Percentiles rank a stretch among this genome's conserved stretches.
These are phyloP conservation scores for Pholiota conissans DNA, from an alignment of 768 basidiomycete genomes.

Conservation along the genomic window DNA sequence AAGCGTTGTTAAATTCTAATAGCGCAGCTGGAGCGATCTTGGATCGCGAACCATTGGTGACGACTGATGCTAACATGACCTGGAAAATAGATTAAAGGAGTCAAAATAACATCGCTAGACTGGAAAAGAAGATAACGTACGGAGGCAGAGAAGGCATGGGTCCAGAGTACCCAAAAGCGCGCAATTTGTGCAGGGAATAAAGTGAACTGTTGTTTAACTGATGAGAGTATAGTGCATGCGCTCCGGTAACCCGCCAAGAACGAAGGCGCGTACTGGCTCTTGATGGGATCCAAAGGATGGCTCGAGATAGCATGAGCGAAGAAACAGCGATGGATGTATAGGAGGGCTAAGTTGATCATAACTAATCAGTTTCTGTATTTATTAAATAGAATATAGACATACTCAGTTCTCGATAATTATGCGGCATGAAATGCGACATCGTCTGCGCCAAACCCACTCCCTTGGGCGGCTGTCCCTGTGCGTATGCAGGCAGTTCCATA, in stretches of 20 bases:
- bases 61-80: slow-evolving; percentile 80
- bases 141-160: slow-evolving; percentile 66
- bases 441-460: slow-evolving; percentile 55
- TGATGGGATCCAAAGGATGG: slow-evolving; percentile 66
- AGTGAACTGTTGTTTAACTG: slow-evolving; percentile 47
- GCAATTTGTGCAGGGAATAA: slow-evolving; percentile 59
- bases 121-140: slow-evolving; percentile 33
- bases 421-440: slow-evolving; percentile 77
- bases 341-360: slow-evolving; percentile 44
- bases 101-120: not conserved
- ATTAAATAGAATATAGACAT: slow-evolving; percentile 22
- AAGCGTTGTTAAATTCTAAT: slow-evolving; percentile 60
- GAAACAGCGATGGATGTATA: slow-evolving; percentile 76
- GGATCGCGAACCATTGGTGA: slow-evolving; percentile 63
- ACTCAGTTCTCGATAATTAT: slow-evolving; percentile 73
- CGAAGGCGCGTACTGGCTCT: slow-evolving; percentile 64
- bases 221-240: slow-evolving; percentile 57
- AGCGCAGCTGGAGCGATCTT: slow-evolving; percentile 74
- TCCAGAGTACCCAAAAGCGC: slow-evolving; percentile 74
- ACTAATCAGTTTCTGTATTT: slow-evolving; percentile 2
- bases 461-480: slow-evolving; percentile 47
- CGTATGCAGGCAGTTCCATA: slow-evolving; percentile 66
- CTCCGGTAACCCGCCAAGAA: slow-evolving; percentile 70
- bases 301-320: slow-evolving; percentile 72
- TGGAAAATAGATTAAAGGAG: slow-evolving; percentile 26